These are phyloP conservation scores for Nothophaeocryptopus gaeumannii DNA, from an alignment of 2,329 filamentous ascomycete genomes.

Conservation along the genomic window DNA sequence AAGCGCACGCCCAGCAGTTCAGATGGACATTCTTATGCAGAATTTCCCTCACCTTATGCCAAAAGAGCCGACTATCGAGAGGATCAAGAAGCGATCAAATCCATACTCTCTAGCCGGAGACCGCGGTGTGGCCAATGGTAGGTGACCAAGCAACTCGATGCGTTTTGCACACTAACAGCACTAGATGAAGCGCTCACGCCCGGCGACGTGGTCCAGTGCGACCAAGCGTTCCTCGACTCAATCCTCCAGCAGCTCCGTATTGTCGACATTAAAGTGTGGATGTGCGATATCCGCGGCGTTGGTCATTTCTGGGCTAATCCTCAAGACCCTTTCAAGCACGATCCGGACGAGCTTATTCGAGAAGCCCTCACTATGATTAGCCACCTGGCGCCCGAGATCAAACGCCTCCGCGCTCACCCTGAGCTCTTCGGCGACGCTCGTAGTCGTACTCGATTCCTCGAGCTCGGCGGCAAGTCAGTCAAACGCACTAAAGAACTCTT, in stretches of 20 bases:
- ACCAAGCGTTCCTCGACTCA: constrained; percentile 10
- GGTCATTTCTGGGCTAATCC: neutral
- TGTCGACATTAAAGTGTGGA: neutral
- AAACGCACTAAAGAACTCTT: constrained; percentile 2
- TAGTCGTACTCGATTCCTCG: constrained; percentile 4
- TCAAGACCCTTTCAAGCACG: constrained; percentile 1
- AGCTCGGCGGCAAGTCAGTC: neutral
- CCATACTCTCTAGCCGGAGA: neutral
- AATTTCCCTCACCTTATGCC: constrained; percentile 14
- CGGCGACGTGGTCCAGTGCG: constrained; percentile 3
- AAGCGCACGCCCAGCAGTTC: neutral
- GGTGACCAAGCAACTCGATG: neutral
- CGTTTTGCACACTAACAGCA: neutral
- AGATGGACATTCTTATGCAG: constrained; percentile 10
- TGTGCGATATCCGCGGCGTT: neutral
- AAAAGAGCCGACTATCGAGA: constrained; percentile 1
- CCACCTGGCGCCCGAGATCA: constrained; percentile 8
- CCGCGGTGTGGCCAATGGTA: constrained; percentile 12
- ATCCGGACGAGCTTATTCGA: neutral
- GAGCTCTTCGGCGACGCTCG: constrained; percentile 8
- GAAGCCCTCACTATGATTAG: constrained; percentile 5
- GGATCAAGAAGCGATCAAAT: neutral
- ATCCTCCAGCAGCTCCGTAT: constrained; percentile 3
- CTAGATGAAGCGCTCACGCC: constrained; percentile 4
- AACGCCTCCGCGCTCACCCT: constrained; percentile 6